Conservation (phyloP, 495 filamentous ascomycete genomes). For the Aeminium ludgeri region DNA sequence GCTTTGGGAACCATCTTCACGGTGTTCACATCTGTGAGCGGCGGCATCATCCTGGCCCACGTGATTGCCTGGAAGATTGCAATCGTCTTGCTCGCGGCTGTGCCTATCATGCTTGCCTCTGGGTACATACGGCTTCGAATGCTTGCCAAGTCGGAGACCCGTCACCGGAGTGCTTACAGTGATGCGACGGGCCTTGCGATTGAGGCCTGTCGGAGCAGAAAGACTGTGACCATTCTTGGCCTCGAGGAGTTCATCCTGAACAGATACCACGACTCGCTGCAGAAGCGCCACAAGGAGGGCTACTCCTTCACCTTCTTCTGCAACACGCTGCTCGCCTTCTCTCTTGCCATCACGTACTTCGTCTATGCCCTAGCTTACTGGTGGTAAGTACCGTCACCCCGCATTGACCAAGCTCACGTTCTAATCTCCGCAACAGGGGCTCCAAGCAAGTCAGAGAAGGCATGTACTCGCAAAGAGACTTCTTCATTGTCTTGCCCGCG, state of each 20-base stretch:
- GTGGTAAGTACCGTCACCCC: conserved; percentile 10
- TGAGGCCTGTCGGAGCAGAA: conserved; percentile 41
- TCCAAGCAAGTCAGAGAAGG: conserved; percentile 17
- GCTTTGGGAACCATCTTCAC: conserved; percentile 19
- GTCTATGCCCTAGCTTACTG: conserved; percentile 21
- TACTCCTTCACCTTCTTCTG: conserved; percentile 23
- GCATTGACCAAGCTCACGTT: neutral
- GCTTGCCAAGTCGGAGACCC: conserved; percentile 36
- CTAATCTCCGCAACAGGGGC: conserved; percentile 7
- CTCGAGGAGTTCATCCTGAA: conserved; percentile 34
- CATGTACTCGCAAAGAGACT: conserved; percentile 11
- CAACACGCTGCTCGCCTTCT: conserved; percentile 25
- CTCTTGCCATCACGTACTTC: conserved; percentile 31
- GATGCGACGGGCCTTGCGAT: conserved; percentile 38
- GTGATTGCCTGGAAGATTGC: conserved; percentile 22
- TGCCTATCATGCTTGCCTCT: conserved; percentile 18
- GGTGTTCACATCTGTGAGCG: conserved; percentile 13
- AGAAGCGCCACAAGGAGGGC: conserved; percentile 25
- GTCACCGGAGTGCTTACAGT: conserved; percentile 40
- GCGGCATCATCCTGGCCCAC: conserved; percentile 18
- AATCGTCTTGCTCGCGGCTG: conserved; percentile 16
- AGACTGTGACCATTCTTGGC: conserved; percentile 38
- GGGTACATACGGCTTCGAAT: conserved; percentile 16
- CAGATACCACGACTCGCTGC: conserved; percentile 30
- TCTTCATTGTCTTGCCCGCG: conserved; percentile 22